Evolutionary conservation across 805 yeast species (phyloP).

Genomic region (Wickerhamomyces queroliae): DNA sequence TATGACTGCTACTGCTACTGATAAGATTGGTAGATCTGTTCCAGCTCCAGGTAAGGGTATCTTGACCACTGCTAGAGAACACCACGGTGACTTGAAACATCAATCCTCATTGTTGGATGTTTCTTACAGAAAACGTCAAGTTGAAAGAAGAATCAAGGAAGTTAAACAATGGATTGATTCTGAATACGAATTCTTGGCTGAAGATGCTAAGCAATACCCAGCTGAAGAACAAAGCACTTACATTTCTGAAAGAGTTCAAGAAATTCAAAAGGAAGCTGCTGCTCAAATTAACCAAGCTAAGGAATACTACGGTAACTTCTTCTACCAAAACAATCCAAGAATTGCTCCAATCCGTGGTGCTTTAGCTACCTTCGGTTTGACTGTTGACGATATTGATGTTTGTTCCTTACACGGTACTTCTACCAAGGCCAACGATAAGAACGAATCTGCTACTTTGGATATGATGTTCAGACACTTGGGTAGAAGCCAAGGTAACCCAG

Average conservation of each 20-base stretch:
- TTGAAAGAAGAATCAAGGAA: conserved; percentile 71
- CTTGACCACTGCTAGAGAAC: conserved; percentile 95
- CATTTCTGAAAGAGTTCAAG: conserved; percentile 80
- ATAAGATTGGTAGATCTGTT: conserved; percentile 96
- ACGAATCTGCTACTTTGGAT: conserved; percentile 89
- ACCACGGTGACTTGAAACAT: conserved; percentile 73
- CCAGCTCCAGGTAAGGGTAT: conserved; percentile 99
- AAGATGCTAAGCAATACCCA: conserved; percentile 57
- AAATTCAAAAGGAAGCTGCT: conserved; percentile 76
- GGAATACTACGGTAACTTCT: conserved; percentile 92
- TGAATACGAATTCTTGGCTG: conserved; percentile 65
- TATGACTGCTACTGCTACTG: conserved; percentile 93
- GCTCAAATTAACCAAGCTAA: conserved; percentile 86
- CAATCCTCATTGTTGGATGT: conserved; percentile 79
- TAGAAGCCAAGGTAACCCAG: conserved; percentile 96
- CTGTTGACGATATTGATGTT: conserved; percentile 92
- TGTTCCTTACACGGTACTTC: conserved; percentile 99
- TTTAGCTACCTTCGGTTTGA: conserved; percentile 86
- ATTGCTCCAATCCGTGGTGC: conserved; percentile 98
- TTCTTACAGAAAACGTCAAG: conserved; percentile 90
- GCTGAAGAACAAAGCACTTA: conserved; percentile 49
- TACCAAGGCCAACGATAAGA: conserved; percentile 97
- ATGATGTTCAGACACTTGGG: conserved; percentile 93
- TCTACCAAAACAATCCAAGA: conserved; percentile 85
- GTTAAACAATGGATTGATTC: conserved; percentile 79